Evolutionary conservation across 2,329 filamentous ascomycete species (phyloP), one percentile per base, ranked within the genome.

Genomic region (Hypoxylon sp.): DNA sequence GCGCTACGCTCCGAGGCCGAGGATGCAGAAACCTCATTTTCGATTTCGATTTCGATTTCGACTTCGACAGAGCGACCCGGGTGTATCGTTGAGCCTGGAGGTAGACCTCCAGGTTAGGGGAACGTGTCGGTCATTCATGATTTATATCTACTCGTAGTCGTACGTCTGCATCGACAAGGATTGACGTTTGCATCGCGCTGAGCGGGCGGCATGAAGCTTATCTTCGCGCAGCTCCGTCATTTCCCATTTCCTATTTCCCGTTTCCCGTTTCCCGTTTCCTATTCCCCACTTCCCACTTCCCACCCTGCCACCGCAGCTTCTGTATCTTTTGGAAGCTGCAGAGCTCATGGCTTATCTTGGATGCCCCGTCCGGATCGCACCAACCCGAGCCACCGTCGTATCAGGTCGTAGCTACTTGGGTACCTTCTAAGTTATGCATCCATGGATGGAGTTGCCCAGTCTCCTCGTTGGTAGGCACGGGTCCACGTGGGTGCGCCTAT

Each of bases 381-480:
- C 29, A 50, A 8, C 47, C 48, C 55, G 39, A 67, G 48, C 59
- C 56, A 27, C 60, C 24, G 63, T 67, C 51, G 63, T 56, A 69
- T 56, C n/a, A n/a, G n/a, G n/a, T n/a, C 48, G 58, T 47, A 67
- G 35, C 11, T 15, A 37, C 27, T 31, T 52, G 24, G 24, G 24
- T 27, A 27, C 24, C 3, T 27, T 5, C 24, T 27, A 27, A 5
- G 24, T 27, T 27, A 27, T 27, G 24, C 24, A 27, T 27, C 24
- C 24, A 5, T 27, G 24, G 24, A 27, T 27, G 24, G 24, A 27
- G 24, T 27, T 27, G 24, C 24, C 24, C 24, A 27, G 24, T 27
- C 24, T 27, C 24, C 24, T 27, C 24, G 24, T 27, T 27, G 24
- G 24, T 27, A 27, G 24, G 24, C 5, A 27, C 24, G 24, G 24